Conservation (phyloP, 2,329 filamentous ascomycete species). For the Epichloe elymi region DNA sequence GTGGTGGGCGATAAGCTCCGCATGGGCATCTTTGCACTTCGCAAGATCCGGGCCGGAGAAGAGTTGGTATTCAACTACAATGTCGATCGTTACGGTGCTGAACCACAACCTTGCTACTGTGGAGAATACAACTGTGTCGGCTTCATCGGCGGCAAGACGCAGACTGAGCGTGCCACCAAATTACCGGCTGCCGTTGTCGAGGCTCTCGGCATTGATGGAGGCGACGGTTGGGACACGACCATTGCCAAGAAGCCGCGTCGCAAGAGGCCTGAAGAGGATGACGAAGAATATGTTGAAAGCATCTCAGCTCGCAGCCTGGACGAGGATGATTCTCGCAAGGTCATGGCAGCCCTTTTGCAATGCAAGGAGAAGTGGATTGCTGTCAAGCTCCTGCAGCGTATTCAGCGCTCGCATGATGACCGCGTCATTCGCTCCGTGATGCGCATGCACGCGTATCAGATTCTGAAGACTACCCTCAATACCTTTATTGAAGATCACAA, state of each 20-base stretch:
- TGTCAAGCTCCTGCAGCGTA: slow-evolving; percentile 81
- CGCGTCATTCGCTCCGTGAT: slow-evolving; percentile 78
- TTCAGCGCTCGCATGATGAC: slow-evolving; percentile 78
- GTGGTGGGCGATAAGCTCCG: slow-evolving; percentile 92
- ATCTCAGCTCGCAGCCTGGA: slow-evolving; percentile 67
- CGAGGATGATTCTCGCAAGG: slow-evolving; percentile 75
- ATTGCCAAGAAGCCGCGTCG: slow-evolving; percentile 83
- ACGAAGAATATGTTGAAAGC: slow-evolving; percentile 91
- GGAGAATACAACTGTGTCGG: slow-evolving; percentile 89
- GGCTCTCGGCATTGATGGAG: slow-evolving; percentile 87
- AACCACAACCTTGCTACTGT: slow-evolving; percentile 95
- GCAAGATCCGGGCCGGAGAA: slow-evolving; percentile 73
- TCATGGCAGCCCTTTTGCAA: slow-evolving; percentile 93
- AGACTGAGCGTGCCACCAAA: slow-evolving; percentile 90
- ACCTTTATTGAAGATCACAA: slow-evolving; percentile 85
- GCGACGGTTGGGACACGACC: slow-evolving; percentile 80
- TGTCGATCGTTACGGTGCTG: slow-evolving; percentile 91
- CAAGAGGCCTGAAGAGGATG: slow-evolving; percentile 83
- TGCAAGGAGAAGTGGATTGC: slow-evolving; percentile 99
- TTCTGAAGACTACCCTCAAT: slow-evolving; percentile 74
- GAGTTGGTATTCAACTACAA: slow-evolving; percentile 99
- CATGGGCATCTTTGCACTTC: slow-evolving; percentile 95
- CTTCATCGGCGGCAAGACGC: slow-evolving; percentile 94
- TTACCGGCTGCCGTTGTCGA: slow-evolving; percentile 81
- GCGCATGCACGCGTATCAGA: slow-evolving; percentile 94